Evolutionary conservation across 139 green algal genomes (phyloP).

Genomic region (Volvox africanus): DNA sequence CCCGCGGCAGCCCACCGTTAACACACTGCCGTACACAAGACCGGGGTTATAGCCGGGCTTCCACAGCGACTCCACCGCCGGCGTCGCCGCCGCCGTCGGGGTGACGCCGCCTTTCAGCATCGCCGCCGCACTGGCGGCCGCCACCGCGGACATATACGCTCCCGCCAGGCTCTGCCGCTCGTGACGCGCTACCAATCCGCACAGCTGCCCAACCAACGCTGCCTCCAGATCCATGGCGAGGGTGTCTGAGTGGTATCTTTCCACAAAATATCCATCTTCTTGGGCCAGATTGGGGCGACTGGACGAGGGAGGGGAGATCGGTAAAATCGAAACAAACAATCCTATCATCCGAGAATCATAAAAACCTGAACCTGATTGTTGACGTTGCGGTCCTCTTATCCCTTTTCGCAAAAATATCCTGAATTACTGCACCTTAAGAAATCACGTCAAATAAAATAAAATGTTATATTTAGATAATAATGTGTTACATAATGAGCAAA

Average conservation of each 20-base stretch:
- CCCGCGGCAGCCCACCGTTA: neutral
- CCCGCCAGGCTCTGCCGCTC: conserved; percentile 33
- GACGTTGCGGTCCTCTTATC: too few relatives aligned
- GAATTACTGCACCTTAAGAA: too few relatives aligned
- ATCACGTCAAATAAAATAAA: too few relatives aligned
- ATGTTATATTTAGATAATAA: too few relatives aligned
- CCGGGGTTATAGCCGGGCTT: conserved; percentile 39
- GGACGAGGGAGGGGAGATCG: neutral
- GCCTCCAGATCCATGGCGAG: conserved; percentile 54
- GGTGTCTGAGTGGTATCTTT: conserved; percentile 50
- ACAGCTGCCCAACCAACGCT: conserved; percentile 38
- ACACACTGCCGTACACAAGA: conserved; percentile 44
- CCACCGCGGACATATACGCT: neutral
- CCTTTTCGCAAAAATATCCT: too few relatives aligned
- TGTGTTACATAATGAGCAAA: too few relatives aligned
- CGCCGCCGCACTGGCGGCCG: conserved; percentile 26
- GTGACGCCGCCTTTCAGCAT: neutral
- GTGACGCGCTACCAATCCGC: neutral
- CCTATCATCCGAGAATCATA: too few relatives aligned
- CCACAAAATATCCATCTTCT: conserved; percentile 58
- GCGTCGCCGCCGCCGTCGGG: neutral
- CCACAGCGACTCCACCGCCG: conserved; percentile 26
- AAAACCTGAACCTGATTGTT: too few relatives aligned
- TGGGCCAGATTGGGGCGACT: conserved; percentile 42
- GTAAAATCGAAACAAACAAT: neutral